Conservation (phyloP, 2,329 filamentous ascomycete species). For the Claviceps maximensis region DNA sequence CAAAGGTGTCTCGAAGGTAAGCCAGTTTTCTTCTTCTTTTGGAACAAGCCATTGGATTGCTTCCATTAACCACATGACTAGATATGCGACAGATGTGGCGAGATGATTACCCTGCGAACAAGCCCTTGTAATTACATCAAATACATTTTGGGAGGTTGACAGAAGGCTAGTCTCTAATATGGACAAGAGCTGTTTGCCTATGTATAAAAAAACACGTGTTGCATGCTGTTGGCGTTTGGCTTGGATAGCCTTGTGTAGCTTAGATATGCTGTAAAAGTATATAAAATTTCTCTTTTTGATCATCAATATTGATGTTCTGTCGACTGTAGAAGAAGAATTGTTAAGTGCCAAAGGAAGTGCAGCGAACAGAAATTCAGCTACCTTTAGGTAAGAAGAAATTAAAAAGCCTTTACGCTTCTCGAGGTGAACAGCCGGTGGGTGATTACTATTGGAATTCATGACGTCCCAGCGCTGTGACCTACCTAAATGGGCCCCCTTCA, state of each 20-base stretch:
- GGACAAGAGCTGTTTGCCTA: conserved; percentile 18
- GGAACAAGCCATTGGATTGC: neutral
- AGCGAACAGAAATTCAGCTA: neutral
- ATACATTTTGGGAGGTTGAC: conserved; percentile 2
- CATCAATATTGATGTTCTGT: neutral
- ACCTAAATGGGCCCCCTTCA: neutral
- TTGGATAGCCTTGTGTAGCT: conserved; percentile 19
- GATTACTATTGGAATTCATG: neutral
- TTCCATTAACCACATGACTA: conserved; percentile 11
- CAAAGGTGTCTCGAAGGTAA: conserved; percentile 74
- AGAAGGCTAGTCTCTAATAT: conserved; percentile 11
- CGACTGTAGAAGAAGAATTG: neutral
- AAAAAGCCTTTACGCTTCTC: too few relatives aligned
- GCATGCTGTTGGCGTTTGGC: conserved; percentile 22
- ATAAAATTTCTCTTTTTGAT: neutral
- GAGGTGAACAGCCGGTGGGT: neutral
- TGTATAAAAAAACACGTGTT: conserved; percentile 13
- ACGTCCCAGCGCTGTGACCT: neutral
- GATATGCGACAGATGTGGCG: conserved; percentile 34
- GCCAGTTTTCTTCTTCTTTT: conserved; percentile 22
- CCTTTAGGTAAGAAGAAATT: neutral
- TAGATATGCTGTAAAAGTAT: conserved; percentile 5
- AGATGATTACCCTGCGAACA: conserved; percentile 23
- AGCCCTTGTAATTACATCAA: conserved; percentile 14
- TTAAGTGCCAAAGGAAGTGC: neutral